These are phyloP conservation scores for Cicer yamashitae DNA, from an alignment of 306 rosid species.

Conservation along the genomic window DNA sequence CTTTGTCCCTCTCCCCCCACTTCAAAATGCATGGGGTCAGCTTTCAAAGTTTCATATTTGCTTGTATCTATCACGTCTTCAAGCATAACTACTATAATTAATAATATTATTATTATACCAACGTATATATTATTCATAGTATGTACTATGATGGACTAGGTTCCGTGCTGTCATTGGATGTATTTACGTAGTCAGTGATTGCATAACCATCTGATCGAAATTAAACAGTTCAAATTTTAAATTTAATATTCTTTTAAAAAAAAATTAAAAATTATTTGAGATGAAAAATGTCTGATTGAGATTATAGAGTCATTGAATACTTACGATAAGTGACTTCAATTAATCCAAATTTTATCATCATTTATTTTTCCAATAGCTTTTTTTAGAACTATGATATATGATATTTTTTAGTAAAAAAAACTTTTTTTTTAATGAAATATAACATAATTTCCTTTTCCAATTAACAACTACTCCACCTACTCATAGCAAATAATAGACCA, in stretches of 20 bases:
- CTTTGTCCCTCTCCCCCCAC: constrained; percentile 43
- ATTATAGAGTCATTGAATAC: too few species aligned
- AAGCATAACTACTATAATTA: constrained; percentile 43
- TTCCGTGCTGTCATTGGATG: too few species aligned
- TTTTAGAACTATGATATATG: background rate
- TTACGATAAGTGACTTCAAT: too few species aligned
- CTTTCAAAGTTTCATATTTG: constrained; percentile 56
- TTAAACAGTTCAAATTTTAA: too few species aligned
- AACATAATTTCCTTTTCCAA: constrained; percentile 49
- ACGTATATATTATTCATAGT: constrained; percentile 42
- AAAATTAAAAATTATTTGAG: too few species aligned
- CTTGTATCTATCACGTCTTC: constrained; percentile 56
- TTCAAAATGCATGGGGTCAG: constrained; percentile 58
- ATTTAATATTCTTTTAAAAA: too few species aligned
- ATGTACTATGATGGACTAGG: constrained; percentile 24
- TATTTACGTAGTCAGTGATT: too few species aligned
- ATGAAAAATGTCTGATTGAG: too few species aligned
- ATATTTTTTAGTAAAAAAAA: background rate
- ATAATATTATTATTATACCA: constrained; percentile 21
- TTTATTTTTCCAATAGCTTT: too few species aligned
- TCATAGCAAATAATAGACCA: constrained; percentile 42
- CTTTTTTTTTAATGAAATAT: background rate
- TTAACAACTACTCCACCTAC: constrained; percentile 56
- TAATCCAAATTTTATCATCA: too few species aligned
- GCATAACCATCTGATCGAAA: accelerated